Evolutionary conservation across 2,329 filamentous ascomycete species (phyloP).

Genomic region (Nannizziopsis arthrosporioides): DNA sequence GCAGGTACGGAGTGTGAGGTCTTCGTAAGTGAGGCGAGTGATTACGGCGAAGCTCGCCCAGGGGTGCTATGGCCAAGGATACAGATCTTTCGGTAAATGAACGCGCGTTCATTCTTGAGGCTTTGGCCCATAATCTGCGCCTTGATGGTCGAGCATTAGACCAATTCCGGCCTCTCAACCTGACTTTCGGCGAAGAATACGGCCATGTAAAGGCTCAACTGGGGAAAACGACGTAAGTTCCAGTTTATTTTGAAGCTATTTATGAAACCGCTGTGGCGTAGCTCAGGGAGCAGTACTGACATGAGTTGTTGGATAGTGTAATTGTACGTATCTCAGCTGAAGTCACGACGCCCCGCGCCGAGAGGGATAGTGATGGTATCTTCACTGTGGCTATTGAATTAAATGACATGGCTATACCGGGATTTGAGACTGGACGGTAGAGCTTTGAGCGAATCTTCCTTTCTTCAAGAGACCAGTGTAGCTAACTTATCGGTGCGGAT

Average conservation of each 20-base stretch:
- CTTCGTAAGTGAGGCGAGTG: neutral
- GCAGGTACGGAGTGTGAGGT: no score
- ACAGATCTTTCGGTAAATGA: slow-evolving; percentile 75
- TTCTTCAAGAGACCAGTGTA: neutral
- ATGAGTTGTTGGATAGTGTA: slow-evolving; percentile 44
- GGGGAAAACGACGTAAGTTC: slow-evolving; percentile 70
- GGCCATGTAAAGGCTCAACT: slow-evolving; percentile 77
- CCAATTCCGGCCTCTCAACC: slow-evolving; percentile 62
- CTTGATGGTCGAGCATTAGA: slow-evolving; percentile 75
- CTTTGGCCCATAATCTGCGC: slow-evolving; percentile 66
- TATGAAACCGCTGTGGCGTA: neutral
- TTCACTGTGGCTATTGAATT: slow-evolving; percentile 89
- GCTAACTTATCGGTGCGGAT: neutral
- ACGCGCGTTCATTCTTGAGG: slow-evolving; percentile 71
- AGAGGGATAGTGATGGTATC: slow-evolving; percentile 88
- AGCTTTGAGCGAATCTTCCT: neutral
- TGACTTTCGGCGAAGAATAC: slow-evolving; percentile 82
- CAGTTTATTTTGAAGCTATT: neutral
- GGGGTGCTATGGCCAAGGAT: slow-evolving; percentile 14
- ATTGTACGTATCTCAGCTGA: slow-evolving; percentile 77
- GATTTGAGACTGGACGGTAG: slow-evolving; percentile 71
- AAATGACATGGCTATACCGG: slow-evolving; percentile 80
- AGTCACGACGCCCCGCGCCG: slow-evolving; percentile 70
- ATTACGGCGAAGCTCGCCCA: neutral
- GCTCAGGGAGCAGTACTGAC: neutral